Base-by-base conservation (phyloP, 1,284 basidiomycete genomes). In the Vanrija sp. region DNA sequence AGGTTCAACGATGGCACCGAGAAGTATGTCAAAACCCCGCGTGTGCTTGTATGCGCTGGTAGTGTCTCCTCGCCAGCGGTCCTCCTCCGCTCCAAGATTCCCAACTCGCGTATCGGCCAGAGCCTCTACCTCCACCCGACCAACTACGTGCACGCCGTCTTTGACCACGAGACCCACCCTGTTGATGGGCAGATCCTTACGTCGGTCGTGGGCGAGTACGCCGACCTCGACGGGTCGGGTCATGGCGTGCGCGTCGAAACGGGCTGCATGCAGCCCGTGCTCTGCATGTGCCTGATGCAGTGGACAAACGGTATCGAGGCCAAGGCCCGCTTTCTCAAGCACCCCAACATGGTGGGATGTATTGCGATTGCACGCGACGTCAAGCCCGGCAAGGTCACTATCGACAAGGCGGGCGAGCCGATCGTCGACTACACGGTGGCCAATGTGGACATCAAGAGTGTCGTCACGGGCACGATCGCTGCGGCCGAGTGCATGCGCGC, bases 131-230 rank as follows among this genome's bases (percentile, higher is more conserved):
- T 80, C 23, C 80, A 81, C 66, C 80, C 79, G 0, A 72, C 68
- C 16, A 74, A 73, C 46, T 68, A 73, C 49, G 72, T 80, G 12
- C 74, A 74, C 16, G 78, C 75, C 42, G 70, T 71, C 59, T 80
- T 77, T 63, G 68, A 75, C 50, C 68, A 76, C 60, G 63, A 65
- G 38, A 69, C 80, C 51, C 66, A 74, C 46, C 74, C 80, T 0
- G 79, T 78, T 75, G 72, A 80, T 43, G 80, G 80, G 8, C 65
- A 73, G 21, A 69, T 80, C 63, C 72, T 81, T 54, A 80, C 80
- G 29, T 71, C 76, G 38, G 78, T 78, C 25, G 68, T 65, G 62
- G 64, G 57, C 58, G 72, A 71, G 39, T 66, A 61, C 38, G 68
- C 71, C 46, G 74, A 77, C 60, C 61, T 59, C 40, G 67, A 72